Evolutionary conservation across 495 filamentous ascomycete species (phyloP).

Genomic region (Aspergillus cavernicola): DNA sequence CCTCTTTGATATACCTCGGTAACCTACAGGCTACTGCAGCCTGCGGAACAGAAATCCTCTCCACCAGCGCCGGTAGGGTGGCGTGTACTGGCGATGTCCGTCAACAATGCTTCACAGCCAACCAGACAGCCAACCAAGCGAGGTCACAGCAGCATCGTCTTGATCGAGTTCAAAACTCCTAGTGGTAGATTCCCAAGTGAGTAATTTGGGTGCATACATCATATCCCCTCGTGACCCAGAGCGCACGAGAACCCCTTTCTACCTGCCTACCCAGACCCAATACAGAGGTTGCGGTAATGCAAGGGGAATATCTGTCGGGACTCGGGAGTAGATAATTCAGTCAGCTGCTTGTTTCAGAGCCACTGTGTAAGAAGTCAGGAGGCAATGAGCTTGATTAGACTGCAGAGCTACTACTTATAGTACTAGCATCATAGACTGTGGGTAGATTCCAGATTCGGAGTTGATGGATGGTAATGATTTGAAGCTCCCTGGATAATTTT

Average conservation of each 20-base stretch:
- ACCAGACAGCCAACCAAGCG: constrained; percentile 1
- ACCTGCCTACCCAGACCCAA: neutral
- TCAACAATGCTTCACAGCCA: constrained; percentile 1
- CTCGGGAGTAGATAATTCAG: neutral
- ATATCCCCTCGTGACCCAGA: constrained; percentile 12
- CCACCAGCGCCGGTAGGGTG: neutral
- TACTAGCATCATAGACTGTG: neutral
- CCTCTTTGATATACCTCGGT: too few relatives aligned
- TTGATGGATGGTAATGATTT: neutral
- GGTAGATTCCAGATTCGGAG: neutral
- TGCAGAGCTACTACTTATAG: constrained; percentile 5
- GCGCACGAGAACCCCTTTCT: constrained; percentile 15
- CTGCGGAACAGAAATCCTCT: neutral
- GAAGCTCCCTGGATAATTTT: neutral
- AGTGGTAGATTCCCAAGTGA: too few relatives aligned
- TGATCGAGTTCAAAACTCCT: too few relatives aligned
- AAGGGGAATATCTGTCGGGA: constrained; percentile 10
- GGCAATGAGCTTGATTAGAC: constrained; percentile 27
- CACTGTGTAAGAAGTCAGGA: constrained; percentile 20
- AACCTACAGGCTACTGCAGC: neutral
- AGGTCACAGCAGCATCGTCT: neutral
- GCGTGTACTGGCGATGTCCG: neutral
- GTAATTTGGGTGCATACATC: neutral
- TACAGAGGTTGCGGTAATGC: constrained; percentile 12
- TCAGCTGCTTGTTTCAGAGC: constrained; percentile 3